A percentile compares a stretch with the other conserved stretches of the same genome.
Conservation (phyloP, 345 rosid species). For the Salix brachista region DNA sequence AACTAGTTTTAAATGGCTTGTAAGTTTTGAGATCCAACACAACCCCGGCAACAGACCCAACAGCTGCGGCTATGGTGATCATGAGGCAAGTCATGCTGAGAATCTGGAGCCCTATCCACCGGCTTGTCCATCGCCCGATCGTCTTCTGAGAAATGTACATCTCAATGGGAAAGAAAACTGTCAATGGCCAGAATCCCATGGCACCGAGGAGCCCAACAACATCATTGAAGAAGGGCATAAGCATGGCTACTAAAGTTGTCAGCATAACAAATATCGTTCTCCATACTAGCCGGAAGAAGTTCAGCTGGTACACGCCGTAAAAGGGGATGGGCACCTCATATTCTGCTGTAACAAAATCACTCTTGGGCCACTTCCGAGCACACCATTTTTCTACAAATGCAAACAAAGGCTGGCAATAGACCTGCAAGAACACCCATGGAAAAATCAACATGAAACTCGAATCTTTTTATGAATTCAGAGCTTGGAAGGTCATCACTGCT, state of each 20-base stretch:
- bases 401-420: slow-evolving; percentile 56
- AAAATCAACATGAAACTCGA: not conserved
- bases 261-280: slow-evolving; percentile 42
- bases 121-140: slow-evolving; percentile 32
- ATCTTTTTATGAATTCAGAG: not conserved
- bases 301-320: slow-evolving; percentile 37
- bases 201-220: slow-evolving; percentile 53
- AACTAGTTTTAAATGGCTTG: slow-evolving; percentile 48
- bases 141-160: slow-evolving; percentile 45
- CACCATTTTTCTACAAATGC: slow-evolving; percentile 60
- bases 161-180: slow-evolving; percentile 49
- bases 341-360: slow-evolving; percentile 38
- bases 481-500: not conserved
- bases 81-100: slow-evolving; percentile 37
- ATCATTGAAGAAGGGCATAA: slow-evolving; percentile 53
- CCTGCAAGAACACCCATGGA: slow-evolving; percentile 17
- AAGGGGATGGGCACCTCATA: slow-evolving; percentile 42
- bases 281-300: slow-evolving; percentile 50
- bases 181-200: slow-evolving; percentile 55
- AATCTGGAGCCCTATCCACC: slow-evolving; percentile 43
- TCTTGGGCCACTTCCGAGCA: slow-evolving; percentile 39
- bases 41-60: slow-evolving; percentile 54
- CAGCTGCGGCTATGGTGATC: slow-evolving; percentile 38
- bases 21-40: slow-evolving; percentile 49
- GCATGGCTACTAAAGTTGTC: slow-evolving; percentile 52